Evolutionary conservation across 2,329 filamentous ascomycete species (phyloP).

Genomic region (Didymellaceae sp.): DNA sequence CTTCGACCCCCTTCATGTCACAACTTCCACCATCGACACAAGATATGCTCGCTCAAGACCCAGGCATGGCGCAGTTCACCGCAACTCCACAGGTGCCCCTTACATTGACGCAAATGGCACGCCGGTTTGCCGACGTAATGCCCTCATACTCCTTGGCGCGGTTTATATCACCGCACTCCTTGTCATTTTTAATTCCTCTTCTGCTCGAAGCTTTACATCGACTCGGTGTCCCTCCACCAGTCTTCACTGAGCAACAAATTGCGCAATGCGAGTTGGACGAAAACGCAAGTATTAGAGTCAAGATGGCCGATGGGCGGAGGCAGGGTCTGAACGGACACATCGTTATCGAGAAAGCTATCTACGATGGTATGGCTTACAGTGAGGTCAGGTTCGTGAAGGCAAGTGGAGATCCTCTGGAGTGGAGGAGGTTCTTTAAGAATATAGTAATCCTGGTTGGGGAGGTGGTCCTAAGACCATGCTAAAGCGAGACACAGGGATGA

Average conservation of each 20-base stretch:
- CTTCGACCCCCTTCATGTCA: conserved; percentile 31
- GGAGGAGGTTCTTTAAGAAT: conserved; percentile 96
- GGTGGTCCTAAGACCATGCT: conserved; percentile 65
- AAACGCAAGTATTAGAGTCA: conserved; percentile 72
- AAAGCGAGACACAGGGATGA: neutral
- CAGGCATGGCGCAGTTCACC: conserved; percentile 83
- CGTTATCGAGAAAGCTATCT: conserved; percentile 72
- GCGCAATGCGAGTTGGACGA: conserved; percentile 51
- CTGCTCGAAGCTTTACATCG: conserved; percentile 82
- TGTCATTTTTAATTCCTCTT: conserved; percentile 77
- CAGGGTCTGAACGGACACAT: conserved; percentile 79
- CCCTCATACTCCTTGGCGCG: conserved; percentile 86
- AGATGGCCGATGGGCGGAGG: conserved; percentile 73
- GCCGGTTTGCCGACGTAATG: conserved; percentile 87
- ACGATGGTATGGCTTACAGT: conserved; percentile 67
- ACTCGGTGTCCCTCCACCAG: conserved; percentile 77
- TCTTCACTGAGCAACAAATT: conserved; percentile 40
- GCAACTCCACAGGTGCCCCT: conserved; percentile 78
- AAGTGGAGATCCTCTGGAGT: conserved; percentile 95
- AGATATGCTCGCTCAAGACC: conserved; percentile 80
- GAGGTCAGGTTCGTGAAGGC: conserved; percentile 93
- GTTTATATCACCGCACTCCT: conserved; percentile 85
- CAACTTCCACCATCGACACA: conserved; percentile 47
- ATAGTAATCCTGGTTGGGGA: conserved; percentile 88
- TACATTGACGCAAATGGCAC: conserved; percentile 86